Evolutionary conservation across 768 basidiomycete species (phyloP).

Genomic region (Trametes cinnabarina): DNA sequence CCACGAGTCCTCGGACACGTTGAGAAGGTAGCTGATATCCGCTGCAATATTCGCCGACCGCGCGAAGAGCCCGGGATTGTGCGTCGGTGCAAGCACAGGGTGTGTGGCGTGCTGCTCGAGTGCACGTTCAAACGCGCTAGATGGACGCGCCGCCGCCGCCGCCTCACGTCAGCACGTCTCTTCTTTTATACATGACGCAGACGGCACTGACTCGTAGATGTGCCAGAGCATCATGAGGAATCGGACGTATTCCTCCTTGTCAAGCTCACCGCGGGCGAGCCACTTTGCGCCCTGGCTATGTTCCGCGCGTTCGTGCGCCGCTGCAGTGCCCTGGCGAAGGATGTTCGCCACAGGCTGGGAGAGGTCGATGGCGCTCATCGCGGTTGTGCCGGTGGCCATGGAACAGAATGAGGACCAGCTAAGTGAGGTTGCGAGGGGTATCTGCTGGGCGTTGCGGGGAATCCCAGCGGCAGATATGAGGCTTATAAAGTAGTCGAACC

Average conservation of each 20-base stretch:
- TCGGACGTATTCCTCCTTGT: constrained; percentile 62
- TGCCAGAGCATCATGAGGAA: constrained; percentile 80
- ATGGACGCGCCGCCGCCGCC: neutral
- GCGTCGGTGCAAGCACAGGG: constrained; percentile 62
- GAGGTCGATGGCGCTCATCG: constrained; percentile 22
- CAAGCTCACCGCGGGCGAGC: constrained; percentile 57
- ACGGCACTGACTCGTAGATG: constrained; percentile 61
- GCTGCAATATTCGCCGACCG: constrained; percentile 57
- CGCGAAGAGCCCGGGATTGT: constrained; percentile 67
- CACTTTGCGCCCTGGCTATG: constrained; percentile 55
- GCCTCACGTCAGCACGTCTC: neutral
- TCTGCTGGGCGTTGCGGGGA: neutral
- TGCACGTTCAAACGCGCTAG: constrained; percentile 54
- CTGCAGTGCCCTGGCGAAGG: constrained; percentile 39
- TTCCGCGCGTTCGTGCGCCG: constrained; percentile 57
- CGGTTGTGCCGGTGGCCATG: neutral
- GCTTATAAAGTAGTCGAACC: neutral
- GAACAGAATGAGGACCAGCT: neutral
- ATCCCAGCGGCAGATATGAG: neutral
- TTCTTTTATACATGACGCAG: no score
- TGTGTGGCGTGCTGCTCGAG: constrained; percentile 60
- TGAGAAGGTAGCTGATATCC: constrained; percentile 65
- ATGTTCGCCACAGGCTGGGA: constrained; percentile 36
- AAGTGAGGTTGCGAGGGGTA: neutral
- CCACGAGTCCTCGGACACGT: constrained; percentile 54